phyloP scores from a whole-genome alignment of 345 rosid species.

The Eucalyptus melliodora region DNA sequence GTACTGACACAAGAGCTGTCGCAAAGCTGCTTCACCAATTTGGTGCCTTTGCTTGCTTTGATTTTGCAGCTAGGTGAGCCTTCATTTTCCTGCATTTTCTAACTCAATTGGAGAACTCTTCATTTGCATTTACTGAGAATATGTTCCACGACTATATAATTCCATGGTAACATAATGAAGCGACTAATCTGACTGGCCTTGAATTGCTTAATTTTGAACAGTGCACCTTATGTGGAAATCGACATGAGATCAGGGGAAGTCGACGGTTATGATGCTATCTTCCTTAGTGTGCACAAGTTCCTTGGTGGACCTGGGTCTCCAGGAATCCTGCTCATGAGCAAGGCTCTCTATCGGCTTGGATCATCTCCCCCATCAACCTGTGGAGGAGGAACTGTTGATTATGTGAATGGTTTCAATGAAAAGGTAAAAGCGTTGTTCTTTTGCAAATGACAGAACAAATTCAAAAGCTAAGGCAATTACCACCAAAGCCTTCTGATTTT shows the following conservation, averaged over 20 bases:
- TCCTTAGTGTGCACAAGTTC: constrained; percentile 50
- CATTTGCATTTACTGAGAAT: neutral
- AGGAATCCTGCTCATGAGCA: constrained; percentile 39
- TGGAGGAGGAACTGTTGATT: constrained; percentile 54
- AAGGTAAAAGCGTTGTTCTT: constrained; percentile 7
- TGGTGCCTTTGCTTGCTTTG: constrained; percentile 54
- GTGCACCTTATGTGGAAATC: constrained; percentile 45
- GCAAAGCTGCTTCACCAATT: constrained; percentile 31
- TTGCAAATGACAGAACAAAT: neutral
- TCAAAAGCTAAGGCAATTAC: neutral
- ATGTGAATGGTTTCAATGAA: constrained; percentile 37
- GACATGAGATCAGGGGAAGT: constrained; percentile 37
- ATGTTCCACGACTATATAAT: too few relatives aligned
- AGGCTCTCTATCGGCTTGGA: constrained; percentile 26
- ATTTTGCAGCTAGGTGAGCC: constrained; percentile 45
- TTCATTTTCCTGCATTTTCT: neutral
- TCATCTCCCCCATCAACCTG: constrained; percentile 52
- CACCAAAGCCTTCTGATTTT: neutral
- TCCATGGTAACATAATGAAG: neutral
- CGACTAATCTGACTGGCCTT: neutral
- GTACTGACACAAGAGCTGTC: constrained; percentile 24
- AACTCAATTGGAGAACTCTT: neutral
- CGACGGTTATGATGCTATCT: constrained; percentile 49
- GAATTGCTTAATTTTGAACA: neutral
- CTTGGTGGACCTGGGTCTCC: constrained; percentile 57